These are phyloP conservation scores for Carex littledalei DNA, from an alignment of 176 grass and related monocot species.

Conservation along the genomic window DNA sequence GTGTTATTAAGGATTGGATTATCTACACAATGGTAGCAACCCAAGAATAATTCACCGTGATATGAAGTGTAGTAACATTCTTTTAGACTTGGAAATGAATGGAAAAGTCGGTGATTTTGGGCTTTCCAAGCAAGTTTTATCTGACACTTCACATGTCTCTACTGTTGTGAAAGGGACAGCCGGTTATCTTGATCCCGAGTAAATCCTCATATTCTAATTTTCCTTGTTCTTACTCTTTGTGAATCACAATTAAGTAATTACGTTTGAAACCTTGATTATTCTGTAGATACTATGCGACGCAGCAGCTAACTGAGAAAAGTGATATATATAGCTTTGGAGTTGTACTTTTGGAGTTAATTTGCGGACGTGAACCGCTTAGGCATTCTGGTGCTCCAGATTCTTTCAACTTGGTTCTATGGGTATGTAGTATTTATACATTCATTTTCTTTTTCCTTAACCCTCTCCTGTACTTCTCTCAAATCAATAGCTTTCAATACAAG, in stretches of 20 bases:
- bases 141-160: conserved; percentile 31
- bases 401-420: conserved; percentile 41
- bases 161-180: conserved; percentile 34
- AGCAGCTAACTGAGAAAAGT: conserved; percentile 40
- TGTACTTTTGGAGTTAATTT: conserved; percentile 35
- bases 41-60: conserved; percentile 36
- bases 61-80: conserved; percentile 36
- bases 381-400: conserved; percentile 37
- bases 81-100: conserved; percentile 33
- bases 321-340: conserved; percentile 39
- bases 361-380: conserved; percentile 33
- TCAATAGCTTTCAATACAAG: background rate
- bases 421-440: conserved; percentile 4
- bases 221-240: background rate
- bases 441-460: background rate
- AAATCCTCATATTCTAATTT: background rate
- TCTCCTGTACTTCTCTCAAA: background rate
- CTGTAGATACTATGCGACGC: conserved; percentile 32
- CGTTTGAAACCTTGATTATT: background rate
- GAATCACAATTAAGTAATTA: background rate
- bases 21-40: conserved; percentile 37
- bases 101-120: conserved; percentile 32
- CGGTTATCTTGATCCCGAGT: conserved; percentile 43
- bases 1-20: conserved; percentile 25
- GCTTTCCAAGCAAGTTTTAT: conserved; percentile 37